A percentile compares a stretch with the other conserved stretches of the same genome.
These are phyloP conservation scores for Suillus tomentosus DNA, from an alignment of 768 basidiomycete genomes.

Conservation along the genomic window DNA sequence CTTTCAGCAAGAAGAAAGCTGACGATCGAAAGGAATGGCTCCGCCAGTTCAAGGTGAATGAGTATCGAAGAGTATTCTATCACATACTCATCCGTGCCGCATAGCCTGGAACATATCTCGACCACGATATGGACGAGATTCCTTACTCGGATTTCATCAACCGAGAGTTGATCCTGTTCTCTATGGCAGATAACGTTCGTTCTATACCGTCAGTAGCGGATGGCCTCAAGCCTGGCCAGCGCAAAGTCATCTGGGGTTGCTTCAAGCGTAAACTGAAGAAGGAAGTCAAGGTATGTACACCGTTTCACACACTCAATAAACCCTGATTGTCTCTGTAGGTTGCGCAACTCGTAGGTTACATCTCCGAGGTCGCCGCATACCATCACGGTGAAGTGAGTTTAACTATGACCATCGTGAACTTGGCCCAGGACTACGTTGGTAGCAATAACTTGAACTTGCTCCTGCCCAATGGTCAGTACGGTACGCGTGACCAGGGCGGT, in stretches of 20 bases:
- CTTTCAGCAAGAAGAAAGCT: conserved; percentile 99
- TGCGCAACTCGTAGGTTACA: conserved; percentile 93
- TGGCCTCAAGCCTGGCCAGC: conserved; percentile 95
- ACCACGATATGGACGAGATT: conserved; percentile 86
- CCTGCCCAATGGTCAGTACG: conserved; percentile 90
- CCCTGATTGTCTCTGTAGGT: conserved; percentile 51
- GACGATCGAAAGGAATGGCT: conserved; percentile 99
- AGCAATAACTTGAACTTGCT: conserved; percentile 94
- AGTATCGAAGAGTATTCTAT: no score
- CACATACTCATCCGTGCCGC: background rate
- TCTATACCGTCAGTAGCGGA: conserved; percentile 95
- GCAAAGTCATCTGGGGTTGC: conserved; percentile 95
- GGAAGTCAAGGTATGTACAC: conserved; percentile 74
- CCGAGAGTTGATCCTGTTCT: conserved; percentile 96
- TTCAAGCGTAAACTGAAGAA: conserved; percentile 93
- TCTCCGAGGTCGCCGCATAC: conserved; percentile 91
- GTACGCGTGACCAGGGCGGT: conserved; percentile 90
- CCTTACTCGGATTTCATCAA: conserved; percentile 96
- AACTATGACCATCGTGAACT: conserved; percentile 85
- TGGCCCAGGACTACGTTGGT: conserved; percentile 94
- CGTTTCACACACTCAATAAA: background rate
- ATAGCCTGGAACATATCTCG: conserved; percentile 91
- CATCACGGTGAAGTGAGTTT: conserved; percentile 95
- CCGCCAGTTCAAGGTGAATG: conserved; percentile 78
- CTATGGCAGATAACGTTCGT: conserved; percentile 98